These are phyloP conservation scores for Leccinum boreale DNA, from an alignment of 768 basidiomycete species.

Conservation along the genomic window DNA sequence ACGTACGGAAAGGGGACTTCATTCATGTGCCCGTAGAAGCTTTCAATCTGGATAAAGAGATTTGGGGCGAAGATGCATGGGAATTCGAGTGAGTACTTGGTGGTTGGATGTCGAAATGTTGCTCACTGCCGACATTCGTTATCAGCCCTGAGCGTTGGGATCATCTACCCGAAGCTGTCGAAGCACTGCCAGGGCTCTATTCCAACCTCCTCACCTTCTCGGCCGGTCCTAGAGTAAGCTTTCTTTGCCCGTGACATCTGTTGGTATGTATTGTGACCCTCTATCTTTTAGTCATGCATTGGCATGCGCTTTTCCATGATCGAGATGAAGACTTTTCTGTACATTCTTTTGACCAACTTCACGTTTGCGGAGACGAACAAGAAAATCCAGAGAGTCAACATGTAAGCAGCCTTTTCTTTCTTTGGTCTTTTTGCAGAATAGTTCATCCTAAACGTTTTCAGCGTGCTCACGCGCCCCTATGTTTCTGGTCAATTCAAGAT, in stretches of 20 bases:
- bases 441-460: slow-evolving; percentile 21
- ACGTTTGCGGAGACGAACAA: slow-evolving; percentile 51
- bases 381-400: slow-evolving; percentile 56
- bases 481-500: slow-evolving; percentile 48
- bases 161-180: slow-evolving; percentile 64
- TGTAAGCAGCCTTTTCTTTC: slow-evolving; percentile 40
- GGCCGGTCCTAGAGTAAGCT: slow-evolving; percentile 72
- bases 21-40: slow-evolving; percentile 79
- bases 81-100: slow-evolving; percentile 60
- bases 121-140: neutral
- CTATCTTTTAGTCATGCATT: slow-evolving; percentile 64
- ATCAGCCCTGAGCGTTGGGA: slow-evolving; percentile 80
- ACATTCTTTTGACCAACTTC: slow-evolving; percentile 66
- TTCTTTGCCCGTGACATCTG: neutral
- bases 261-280: neutral
- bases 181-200: slow-evolving; percentile 67
- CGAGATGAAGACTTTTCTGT: slow-evolving; percentile 78
- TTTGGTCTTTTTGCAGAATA: neutral
- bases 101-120: neutral
- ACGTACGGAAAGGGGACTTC: slow-evolving; percentile 64
- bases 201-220: slow-evolving; percentile 74
- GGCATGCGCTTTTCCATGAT: slow-evolving; percentile 81
- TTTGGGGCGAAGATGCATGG: slow-evolving; percentile 85
- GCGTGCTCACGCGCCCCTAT: slow-evolving; percentile 66
- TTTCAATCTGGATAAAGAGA: slow-evolving; percentile 70